Base-by-base conservation (phyloP, 2,329 filamentous ascomycete species). In the Diaporthe humulicola region DNA sequence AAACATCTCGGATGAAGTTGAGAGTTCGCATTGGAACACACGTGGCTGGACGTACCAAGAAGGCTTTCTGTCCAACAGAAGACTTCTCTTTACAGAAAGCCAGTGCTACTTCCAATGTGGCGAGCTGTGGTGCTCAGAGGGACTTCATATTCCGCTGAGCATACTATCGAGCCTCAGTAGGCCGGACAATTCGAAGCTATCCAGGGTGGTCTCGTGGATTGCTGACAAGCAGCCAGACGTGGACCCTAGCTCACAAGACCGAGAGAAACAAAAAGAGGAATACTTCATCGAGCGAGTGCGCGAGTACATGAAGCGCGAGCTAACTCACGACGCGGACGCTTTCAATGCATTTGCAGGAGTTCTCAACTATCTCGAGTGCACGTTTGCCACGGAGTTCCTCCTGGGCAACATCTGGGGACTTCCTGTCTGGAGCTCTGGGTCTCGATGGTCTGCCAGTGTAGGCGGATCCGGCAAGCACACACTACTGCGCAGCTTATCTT, bases 1-100 rank as follows among this genome's bases (percentile, higher is more conserved):
- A 14, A 70, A 61, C 17, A 45, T 74, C 22, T 50, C 42, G 1
- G 40, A 76, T 19, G 73, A 76, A n/a, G 52, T 73, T 1, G 54
- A 60, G 10, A 28, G 8, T 4, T 84, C 83, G 0, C 78, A 76
- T 3, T 85, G 84, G 84, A 82, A 79, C 17, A 79, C 81, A 0
- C 78, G 84, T 28, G 84, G 81, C 10, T 85, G 84, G 84, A 85
- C 84, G 0, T 85, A 83, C 36, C 84, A 85, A 70, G 84, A 85
- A 75, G 83, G 81, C 2, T 76, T 85, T 0, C 77, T 85, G 5
- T 81, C 84, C 15, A 78, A 82, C 14, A 81, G 84, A 17, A 79
- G 84, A 3, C 81, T 85, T 10, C 79, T 85, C 52, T 85, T 85
- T 45, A 85, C 84, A 7, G 79, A 82, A n/a, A 78, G 82, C 45